phyloP scores from a whole-genome alignment of 179 eudicot genomes.

The Camellia oleifera region DNA sequence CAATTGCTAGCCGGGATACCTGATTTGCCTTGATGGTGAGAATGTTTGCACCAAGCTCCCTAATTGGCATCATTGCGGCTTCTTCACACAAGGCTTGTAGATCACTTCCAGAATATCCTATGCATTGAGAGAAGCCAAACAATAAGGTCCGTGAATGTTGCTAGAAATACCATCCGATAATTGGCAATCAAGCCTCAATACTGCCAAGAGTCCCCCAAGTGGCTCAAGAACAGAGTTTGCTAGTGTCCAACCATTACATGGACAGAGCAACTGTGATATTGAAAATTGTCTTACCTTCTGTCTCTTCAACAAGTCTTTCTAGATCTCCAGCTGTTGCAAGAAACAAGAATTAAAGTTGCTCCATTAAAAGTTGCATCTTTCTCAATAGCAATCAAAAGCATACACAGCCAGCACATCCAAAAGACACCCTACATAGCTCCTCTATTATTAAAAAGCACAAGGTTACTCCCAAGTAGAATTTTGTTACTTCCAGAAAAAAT shows the following conservation, averaged over 20 bases:
- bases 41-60: slow-evolving; percentile 90
- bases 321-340: slow-evolving; percentile 70
- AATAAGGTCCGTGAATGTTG: not conserved
- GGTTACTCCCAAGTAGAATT: not conserved
- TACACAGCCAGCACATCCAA: not conserved
- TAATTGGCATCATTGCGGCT: slow-evolving; percentile 98
- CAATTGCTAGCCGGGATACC: slow-evolving; percentile 35
- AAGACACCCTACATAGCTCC: not conserved
- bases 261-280: not conserved
- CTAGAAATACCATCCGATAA: not conserved
- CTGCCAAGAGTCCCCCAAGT: not conserved
- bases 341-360: slow-evolving; percentile 7
- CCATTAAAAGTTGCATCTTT: not conserved
- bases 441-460: not conserved
- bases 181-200: not conserved
- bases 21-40: slow-evolving; percentile 78
- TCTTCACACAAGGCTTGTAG: slow-evolving; percentile 94
- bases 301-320: slow-evolving; percentile 73
- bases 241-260: not conserved
- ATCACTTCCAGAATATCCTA: slow-evolving; percentile 98
- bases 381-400: slow-evolving; percentile 1
- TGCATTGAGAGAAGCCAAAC: not conserved
- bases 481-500: not conserved
- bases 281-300: slow-evolving; percentile 60
- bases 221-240: not conserved